These are phyloP conservation scores for Trypanosoma cruzi DNA, from an alignment of 208 protist species.

Conservation along the genomic window DNA sequence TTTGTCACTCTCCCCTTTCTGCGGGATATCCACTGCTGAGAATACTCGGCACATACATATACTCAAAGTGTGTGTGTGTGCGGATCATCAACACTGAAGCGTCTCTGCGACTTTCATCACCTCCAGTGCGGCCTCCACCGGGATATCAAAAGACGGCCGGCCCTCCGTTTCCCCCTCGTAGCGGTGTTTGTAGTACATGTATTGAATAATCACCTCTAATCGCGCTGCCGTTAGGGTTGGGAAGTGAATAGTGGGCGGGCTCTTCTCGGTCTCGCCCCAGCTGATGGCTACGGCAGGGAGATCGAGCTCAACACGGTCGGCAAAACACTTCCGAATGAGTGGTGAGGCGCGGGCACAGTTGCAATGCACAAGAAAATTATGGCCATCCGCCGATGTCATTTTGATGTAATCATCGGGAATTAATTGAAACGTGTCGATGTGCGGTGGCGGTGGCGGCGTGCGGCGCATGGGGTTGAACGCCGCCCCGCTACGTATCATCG, in stretches of 20 bases:
- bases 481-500: constrained; percentile 49
- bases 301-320: constrained; percentile 36
- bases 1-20: no score
- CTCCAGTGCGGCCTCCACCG: constrained; percentile 53
- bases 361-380: constrained; percentile 52
- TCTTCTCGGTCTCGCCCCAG: constrained; percentile 9
- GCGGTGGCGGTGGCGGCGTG: constrained; percentile 74
- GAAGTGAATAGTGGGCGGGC: constrained; percentile 45
- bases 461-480: constrained; percentile 91
- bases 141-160: constrained; percentile 67
- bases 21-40: no score
- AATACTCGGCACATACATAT: background rate
- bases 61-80: constrained; percentile 1
- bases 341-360: constrained; percentile 66
- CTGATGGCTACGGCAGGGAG: constrained; percentile 42
- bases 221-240: constrained; percentile 38
- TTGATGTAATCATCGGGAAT: constrained; percentile 59
- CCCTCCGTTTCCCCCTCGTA: constrained; percentile 63
- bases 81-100: constrained; percentile 65
- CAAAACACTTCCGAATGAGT: constrained; percentile 56
- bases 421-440: constrained; percentile 71
- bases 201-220: constrained; percentile 71
- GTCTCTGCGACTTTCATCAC: constrained; percentile 72
- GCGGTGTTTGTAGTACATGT: constrained; percentile 86
- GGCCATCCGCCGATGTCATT: constrained; percentile 37